Percentiles rank a stretch among this genome's conserved stretches.
phyloP scores from a whole-genome alignment of 164 flowering plant genomes.

The Vitis cinerea region DNA sequence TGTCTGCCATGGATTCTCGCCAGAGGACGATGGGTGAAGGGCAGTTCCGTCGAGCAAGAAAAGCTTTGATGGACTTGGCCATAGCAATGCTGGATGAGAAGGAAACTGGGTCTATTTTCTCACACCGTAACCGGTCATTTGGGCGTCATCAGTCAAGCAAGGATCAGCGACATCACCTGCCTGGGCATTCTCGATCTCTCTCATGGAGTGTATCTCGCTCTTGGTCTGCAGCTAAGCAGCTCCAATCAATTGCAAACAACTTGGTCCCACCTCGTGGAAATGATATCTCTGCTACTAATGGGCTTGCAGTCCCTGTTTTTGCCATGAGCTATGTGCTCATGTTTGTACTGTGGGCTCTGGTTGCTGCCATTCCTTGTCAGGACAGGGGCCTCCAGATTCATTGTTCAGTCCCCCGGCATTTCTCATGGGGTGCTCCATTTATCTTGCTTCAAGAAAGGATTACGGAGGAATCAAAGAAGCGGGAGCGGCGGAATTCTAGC shows the following conservation, averaged over 20 bases:
- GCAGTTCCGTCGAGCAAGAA: conserved; percentile 55
- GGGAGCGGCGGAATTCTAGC: conserved; percentile 32
- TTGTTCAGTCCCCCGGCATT: conserved; percentile 41
- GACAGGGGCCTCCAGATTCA: conserved; percentile 45
- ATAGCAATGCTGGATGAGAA: conserved; percentile 51
- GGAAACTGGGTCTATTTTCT: conserved; percentile 33
- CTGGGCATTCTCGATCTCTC: conserved; percentile 48
- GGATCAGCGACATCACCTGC: conserved; percentile 13
- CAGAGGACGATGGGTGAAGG: conserved; percentile 40
- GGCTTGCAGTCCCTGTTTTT: conserved; percentile 37
- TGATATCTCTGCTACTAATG: conserved; percentile 40
- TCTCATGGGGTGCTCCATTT: conserved; percentile 39
- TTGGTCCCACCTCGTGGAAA: conserved; percentile 37
- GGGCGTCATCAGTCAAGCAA: conserved; percentile 32
- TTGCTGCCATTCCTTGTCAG: conserved; percentile 68
- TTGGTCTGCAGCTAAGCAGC: conserved; percentile 65
- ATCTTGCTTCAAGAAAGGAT: conserved; percentile 35
- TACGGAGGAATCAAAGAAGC: conserved; percentile 45
- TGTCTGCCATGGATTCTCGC: conserved; percentile 30
- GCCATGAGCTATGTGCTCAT: conserved; percentile 41
- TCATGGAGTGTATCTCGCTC: conserved; percentile 60
- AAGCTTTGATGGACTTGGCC: conserved; percentile 50
- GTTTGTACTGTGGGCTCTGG: conserved; percentile 55
- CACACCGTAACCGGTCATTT: conserved; percentile 52
- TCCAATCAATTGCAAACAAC: conserved; percentile 41